Conservation (phyloP, 257 asterid genomes). For the Avicennia marina region DNA sequence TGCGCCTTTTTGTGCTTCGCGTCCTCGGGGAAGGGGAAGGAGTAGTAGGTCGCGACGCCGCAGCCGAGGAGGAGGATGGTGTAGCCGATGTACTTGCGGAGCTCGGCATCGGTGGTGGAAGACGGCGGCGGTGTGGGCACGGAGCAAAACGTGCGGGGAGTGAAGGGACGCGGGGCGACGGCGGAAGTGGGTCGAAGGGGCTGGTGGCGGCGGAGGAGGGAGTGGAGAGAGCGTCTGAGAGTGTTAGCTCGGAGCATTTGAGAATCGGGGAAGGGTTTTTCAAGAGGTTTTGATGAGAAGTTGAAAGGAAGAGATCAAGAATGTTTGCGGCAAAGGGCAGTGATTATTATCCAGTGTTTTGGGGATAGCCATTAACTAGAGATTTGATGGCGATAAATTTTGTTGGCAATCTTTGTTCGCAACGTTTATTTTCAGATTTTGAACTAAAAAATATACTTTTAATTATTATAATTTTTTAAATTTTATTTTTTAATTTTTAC, state of each 20-base stretch:
- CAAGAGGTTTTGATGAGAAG: not conserved
- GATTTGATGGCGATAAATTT: too few relatives aligned
- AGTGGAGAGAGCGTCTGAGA: constrained; percentile 48
- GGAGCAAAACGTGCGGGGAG: constrained; percentile 36
- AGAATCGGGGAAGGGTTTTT: not conserved
- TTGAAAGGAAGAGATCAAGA: not conserved
- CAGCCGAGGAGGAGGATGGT: constrained; percentile 66
- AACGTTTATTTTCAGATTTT: too few relatives aligned
- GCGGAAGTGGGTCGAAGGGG: constrained; percentile 13
- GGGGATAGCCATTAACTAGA: too few relatives aligned
- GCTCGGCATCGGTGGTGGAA: constrained; percentile 61
- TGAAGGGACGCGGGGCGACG: constrained; percentile 18
- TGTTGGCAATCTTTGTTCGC: too few relatives aligned
- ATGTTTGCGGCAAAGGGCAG: too few relatives aligned
- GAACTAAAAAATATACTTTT: too few relatives aligned
- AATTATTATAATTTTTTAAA: too few relatives aligned
- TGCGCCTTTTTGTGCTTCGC: constrained; percentile 86
- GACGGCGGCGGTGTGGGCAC: constrained; percentile 36
- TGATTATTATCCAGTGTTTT: too few relatives aligned
- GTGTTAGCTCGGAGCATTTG: constrained; percentile 48
- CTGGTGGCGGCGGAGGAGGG: constrained; percentile 35
- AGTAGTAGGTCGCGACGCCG: constrained; percentile 85
- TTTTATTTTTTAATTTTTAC: too few relatives aligned
- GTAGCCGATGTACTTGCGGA: constrained; percentile 87
- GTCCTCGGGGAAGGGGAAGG: constrained; percentile 74